Conservation (phyloP, 257 asterid genomes). For the Parsonsia alboflavescens region DNA sequence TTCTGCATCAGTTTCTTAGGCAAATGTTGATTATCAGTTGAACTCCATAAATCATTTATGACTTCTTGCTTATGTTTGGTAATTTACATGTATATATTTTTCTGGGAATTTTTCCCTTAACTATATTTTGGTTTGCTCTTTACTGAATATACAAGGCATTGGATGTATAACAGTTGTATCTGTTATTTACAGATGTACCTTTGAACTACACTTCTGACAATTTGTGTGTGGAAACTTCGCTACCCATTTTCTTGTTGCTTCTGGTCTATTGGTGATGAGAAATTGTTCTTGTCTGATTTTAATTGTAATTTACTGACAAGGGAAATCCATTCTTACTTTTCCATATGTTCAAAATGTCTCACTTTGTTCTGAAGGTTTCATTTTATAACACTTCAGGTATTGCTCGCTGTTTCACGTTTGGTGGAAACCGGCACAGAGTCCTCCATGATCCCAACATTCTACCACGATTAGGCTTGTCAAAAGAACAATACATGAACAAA, state of each 20-base stretch:
- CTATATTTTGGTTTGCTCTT: neutral
- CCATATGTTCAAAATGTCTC: neutral
- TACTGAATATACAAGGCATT: neutral
- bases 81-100: neutral
- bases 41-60: neutral
- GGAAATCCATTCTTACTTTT: neutral
- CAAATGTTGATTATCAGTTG: neutral
- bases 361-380: neutral
- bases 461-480: conserved; percentile 74
- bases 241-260: neutral
- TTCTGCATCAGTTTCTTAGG: neutral
- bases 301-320: neutral
- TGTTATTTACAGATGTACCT: neutral
- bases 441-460: conserved; percentile 71
- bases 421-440: conserved; percentile 72
- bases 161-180: neutral
- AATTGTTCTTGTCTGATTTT: neutral
- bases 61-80: neutral
- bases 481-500: conserved; percentile 82
- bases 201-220: neutral
- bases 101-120: neutral
- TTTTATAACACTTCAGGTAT: conserved; percentile 45
- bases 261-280: neutral
- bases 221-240: neutral
- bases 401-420: conserved; percentile 93